Conservation (phyloP, 192 early-diverging fungal genomes). For the Coemansia sp. region DNA sequence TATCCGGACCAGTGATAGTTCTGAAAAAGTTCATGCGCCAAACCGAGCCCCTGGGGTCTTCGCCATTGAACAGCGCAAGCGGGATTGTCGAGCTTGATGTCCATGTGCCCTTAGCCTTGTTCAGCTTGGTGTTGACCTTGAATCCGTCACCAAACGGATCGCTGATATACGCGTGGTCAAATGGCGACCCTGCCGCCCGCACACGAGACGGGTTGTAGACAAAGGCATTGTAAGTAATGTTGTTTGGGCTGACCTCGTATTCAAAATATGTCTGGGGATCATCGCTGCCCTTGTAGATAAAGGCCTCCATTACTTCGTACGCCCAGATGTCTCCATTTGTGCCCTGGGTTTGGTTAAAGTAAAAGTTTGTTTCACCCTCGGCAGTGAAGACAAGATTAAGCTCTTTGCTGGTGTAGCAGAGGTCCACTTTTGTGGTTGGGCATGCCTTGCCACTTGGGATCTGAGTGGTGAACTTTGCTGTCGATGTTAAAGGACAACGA, state of each 20-base stretch:
- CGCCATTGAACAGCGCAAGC: conserved; percentile 51
- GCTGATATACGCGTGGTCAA: conserved; percentile 43
- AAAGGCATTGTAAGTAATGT: conserved; percentile 54
- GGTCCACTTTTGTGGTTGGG: conserved; percentile 33
- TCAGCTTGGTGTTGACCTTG: conserved; percentile 28
- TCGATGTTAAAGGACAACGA: conserved; percentile 27
- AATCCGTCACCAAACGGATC: conserved; percentile 55
- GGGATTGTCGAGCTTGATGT: conserved; percentile 30
- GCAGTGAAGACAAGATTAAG: conserved; percentile 47
- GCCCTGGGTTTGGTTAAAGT: conserved; percentile 36
- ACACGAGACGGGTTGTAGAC: conserved; percentile 48
- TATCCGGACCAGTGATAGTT: conserved; percentile 35
- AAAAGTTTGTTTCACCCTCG: conserved; percentile 37
- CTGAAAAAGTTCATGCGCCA: conserved; percentile 60
- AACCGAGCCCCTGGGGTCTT: conserved; percentile 32
- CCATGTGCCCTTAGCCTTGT: conserved; percentile 35
- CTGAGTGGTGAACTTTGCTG: conserved; percentile 30
- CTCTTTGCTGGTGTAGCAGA: conserved; percentile 47
- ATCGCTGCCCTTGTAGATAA: conserved; percentile 47
- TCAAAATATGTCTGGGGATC: conserved; percentile 53
- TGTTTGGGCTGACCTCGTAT: conserved; percentile 52
- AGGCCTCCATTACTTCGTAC: conserved; percentile 55
- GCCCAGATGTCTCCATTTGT: conserved; percentile 57
- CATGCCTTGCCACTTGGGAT: conserved; percentile 37
- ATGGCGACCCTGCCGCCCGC: conserved; percentile 35